Conservation (phyloP, 1,284 basidiomycete genomes). For the Heliocybe sulcata region DNA sequence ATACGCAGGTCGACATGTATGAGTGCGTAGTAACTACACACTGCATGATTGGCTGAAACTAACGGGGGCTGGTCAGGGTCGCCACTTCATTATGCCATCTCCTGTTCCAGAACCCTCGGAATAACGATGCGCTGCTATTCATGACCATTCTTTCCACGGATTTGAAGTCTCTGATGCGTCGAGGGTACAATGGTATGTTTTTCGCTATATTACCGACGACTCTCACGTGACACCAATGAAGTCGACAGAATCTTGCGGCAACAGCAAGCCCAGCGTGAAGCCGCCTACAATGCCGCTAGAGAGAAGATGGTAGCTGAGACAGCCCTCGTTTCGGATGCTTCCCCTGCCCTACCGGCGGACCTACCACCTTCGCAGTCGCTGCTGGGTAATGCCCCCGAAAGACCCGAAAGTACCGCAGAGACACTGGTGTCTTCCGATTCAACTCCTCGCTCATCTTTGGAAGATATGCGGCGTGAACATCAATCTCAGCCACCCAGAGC, state of each 20-base stretch:
- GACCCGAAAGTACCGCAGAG: neutral
- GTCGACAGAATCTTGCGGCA: constrained; percentile 90
- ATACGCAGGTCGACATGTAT: constrained; percentile 82
- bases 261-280: constrained; percentile 70
- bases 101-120: constrained; percentile 68
- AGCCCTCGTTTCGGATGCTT: constrained; percentile 10
- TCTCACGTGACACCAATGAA: constrained; percentile 17
- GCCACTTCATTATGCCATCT: constrained; percentile 74
- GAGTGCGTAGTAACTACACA: constrained; percentile 57
- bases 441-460: neutral
- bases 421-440: neutral
- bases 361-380: neutral
- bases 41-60: constrained; percentile 1
- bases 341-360: neutral
- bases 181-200: constrained; percentile 75
- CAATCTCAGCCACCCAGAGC: neutral
- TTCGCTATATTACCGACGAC: neutral
- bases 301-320: constrained; percentile 16
- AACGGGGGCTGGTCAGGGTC: constrained; percentile 40
- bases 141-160: constrained; percentile 93
- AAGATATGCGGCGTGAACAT: neutral
- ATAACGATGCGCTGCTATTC: constrained; percentile 81
- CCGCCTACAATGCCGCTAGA: constrained; percentile 40
- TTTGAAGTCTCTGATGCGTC: constrained; percentile 73
- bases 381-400: neutral